These are phyloP conservation scores for Microdochium nivale DNA, from an alignment of 2,329 filamentous ascomycete species.

Conservation along the genomic window DNA sequence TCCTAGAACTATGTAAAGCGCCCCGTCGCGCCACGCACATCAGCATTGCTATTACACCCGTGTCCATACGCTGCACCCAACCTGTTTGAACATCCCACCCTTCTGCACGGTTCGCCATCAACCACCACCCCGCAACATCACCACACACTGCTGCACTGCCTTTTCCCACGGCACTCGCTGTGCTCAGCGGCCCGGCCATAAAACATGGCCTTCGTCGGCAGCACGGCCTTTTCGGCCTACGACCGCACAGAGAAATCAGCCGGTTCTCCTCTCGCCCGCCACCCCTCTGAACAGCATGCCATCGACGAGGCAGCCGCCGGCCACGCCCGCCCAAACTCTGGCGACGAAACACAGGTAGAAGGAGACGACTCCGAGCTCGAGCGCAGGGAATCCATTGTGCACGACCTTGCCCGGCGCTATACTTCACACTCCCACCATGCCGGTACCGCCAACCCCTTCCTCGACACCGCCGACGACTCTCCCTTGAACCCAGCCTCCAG, in stretches of 20 bases:
- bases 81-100: no score
- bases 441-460: constrained; percentile 39
- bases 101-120: no score
- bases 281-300: background rate
- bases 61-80: no score
- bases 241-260: background rate
- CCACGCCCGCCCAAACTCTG: constrained; percentile 5
- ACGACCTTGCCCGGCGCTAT: constrained; percentile 46
- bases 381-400: constrained; percentile 42
- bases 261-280: background rate
- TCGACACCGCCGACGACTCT: constrained; percentile 35
- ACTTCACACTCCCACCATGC: constrained; percentile 35
- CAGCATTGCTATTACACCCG: no score
- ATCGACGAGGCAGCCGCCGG: background rate
- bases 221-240: constrained; percentile 1
- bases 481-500: constrained; percentile 42
- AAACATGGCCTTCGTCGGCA: background rate
- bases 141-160: no score
- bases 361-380: constrained; percentile 36
- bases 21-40: no score
- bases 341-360: constrained; percentile 25
- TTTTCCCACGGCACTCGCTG: no score
- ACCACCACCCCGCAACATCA: no score
- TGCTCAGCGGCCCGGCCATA: background rate
- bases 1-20: no score